Evolutionary conservation across 73 alveolate species (phyloP), one percentile per base, ranked within the genome.

Genomic region (Tetrahymena thermophila): DNA sequence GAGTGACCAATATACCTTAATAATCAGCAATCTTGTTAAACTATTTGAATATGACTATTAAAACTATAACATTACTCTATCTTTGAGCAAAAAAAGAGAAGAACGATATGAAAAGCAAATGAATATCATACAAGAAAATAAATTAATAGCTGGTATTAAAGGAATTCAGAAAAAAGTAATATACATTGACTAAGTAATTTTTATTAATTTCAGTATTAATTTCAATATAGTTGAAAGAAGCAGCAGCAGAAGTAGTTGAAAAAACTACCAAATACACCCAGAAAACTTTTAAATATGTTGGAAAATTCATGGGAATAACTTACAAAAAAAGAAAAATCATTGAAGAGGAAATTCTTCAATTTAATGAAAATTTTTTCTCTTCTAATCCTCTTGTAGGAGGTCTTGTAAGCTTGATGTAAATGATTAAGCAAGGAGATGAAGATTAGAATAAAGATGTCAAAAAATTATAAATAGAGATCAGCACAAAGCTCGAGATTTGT

Each of bases 401-500:
- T 25, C 56, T 95, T 21, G 31, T 95, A 55, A 89, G 94, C 25
- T 43, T 95, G 16, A 95, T 94, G 37, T 71, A 71, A 31, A 71
- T 71, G 89, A 71, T 71, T 10, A 56, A 95, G 58, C 25, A 94
- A 31, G 71, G 93, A 34, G 83, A 89, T 50, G 85, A 71, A 43
- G 93, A 85, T 25, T n/a, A 95, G 16, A 89, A 71, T 28, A 94
- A 95, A 23, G 95, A 85, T 34, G 16, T 71, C 8, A 85, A 85
- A 35, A 43, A 95, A 25, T 25, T 71, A 71, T 34, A 71, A n/a
- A 95, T 95, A 19, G 95, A 89, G 5, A 95, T 95, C 0, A 85
- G 93, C 85, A 43, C 83, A 2, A 95, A 95, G 40, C 57, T 95
- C 35, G 85, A 95, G 40, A 93, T 95, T 35, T 95, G 97, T 95